Evolutionary conservation across 1,284 basidiomycete species (phyloP).

Genomic region (Rhizoctonia solani): DNA sequence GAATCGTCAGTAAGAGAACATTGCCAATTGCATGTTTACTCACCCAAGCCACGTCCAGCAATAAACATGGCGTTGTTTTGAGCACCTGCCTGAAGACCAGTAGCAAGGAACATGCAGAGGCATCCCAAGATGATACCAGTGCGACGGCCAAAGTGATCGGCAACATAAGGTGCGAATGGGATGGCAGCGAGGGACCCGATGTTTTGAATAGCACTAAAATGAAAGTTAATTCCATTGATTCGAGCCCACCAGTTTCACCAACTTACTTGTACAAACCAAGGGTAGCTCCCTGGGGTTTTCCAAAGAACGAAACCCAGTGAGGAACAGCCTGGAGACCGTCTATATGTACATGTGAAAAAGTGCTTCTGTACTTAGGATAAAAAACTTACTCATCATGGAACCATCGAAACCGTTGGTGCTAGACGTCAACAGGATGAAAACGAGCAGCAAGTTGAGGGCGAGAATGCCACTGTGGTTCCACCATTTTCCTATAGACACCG

Average conservation of each 20-base stretch:
- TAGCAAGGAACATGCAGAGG: conserved; percentile 42
- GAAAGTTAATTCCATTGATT: neutral
- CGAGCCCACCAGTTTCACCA: neutral
- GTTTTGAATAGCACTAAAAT: conserved; percentile 39
- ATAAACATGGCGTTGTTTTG: conserved; percentile 45
- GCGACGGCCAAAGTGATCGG: conserved; percentile 69
- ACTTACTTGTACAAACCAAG: conserved; percentile 28
- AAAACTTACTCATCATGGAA: conserved; percentile 41
- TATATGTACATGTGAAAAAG: neutral
- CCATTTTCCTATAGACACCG: conserved; percentile 35
- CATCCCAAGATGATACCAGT: conserved; percentile 49
- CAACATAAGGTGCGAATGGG: conserved; percentile 70
- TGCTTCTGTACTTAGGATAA: too few relatives aligned
- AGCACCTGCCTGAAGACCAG: conserved; percentile 44
- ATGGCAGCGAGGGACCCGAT: conserved; percentile 58
- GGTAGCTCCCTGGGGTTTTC: conserved; percentile 34
- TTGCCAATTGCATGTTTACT: conserved; percentile 19
- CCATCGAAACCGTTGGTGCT: conserved; percentile 76
- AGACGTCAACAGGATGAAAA: conserved; percentile 62
- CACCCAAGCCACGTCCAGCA: conserved; percentile 41
- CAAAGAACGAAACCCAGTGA: conserved; percentile 38
- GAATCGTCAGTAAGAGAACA: conserved; percentile 34
- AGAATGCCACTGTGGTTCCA: conserved; percentile 36
- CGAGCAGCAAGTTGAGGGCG: conserved; percentile 38
- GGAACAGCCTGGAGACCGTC: conserved; percentile 36